Evolutionary conservation across 2,329 filamentous ascomycete species (phyloP).

Genomic region (Dothistroma septosporum): DNA sequence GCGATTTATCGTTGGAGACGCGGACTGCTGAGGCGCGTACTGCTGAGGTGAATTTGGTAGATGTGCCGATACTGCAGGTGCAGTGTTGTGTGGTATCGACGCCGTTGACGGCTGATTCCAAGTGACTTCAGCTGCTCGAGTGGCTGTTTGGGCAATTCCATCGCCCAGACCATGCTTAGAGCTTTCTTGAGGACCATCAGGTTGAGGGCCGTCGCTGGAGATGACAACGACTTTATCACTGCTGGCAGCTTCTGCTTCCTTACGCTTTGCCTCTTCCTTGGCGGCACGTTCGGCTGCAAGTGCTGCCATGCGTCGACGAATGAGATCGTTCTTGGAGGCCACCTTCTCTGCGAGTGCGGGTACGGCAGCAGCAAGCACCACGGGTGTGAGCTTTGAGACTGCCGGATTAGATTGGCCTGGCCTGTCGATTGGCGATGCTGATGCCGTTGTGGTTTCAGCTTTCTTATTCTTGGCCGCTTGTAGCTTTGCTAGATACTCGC

Average conservation of each 20-base stretch:
- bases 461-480: slow-evolving; percentile 69
- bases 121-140: not conserved
- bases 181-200: not conserved
- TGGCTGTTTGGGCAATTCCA: slow-evolving; percentile 13
- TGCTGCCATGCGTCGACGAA: slow-evolving; percentile 75
- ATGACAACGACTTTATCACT: slow-evolving; percentile 1
- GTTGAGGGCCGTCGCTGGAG: slow-evolving; percentile 8
- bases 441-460: slow-evolving; percentile 18
- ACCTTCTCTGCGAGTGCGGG: slow-evolving; percentile 14
- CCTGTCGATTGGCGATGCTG: slow-evolving; percentile 2
- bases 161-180: slow-evolving; percentile 13
- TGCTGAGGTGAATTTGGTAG: not conserved
- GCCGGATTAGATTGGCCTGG: slow-evolving; percentile 2
- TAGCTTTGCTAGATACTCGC: slow-evolving; percentile 71
- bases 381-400: slow-evolving; percentile 3
- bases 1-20: slow-evolving; percentile 15
- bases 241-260: not conserved
- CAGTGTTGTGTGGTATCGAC: not conserved
- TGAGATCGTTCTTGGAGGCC: slow-evolving; percentile 58
- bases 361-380: slow-evolving; percentile 10
- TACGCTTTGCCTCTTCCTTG: slow-evolving; percentile 15
- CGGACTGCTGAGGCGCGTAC: slow-evolving; percentile 1
- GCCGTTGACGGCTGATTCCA: not conserved
- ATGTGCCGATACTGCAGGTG: not conserved
- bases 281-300: slow-evolving; percentile 47